Conservation (phyloP, 768 basidiomycete species). For the Tricholoma terreum region DNA sequence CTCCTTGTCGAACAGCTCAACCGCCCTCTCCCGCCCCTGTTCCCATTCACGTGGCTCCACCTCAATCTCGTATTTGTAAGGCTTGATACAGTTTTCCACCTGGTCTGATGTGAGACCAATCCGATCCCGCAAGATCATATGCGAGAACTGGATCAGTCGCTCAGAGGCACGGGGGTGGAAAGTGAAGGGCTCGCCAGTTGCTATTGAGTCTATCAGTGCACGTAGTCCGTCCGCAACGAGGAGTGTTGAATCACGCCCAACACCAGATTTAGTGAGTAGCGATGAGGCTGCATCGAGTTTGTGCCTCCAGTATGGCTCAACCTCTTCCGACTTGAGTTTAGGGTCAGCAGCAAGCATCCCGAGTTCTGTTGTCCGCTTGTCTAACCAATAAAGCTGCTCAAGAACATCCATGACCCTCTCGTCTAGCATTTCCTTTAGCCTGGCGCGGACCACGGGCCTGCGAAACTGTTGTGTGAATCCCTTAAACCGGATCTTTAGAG, state of each 20-base stretch:
- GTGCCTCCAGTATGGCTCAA: slow-evolving; percentile 93
- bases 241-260: slow-evolving; percentile 90
- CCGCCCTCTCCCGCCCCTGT: slow-evolving; percentile 67
- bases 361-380: slow-evolving; percentile 80
- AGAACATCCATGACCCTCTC: slow-evolving; percentile 97
- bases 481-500: slow-evolving; percentile 86
- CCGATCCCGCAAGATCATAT: slow-evolving; percentile 88
- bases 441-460: slow-evolving; percentile 83
- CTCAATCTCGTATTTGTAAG: slow-evolving; percentile 98
- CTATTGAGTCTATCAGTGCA: slow-evolving; percentile 86
- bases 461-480: slow-evolving; percentile 82
- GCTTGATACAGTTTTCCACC: slow-evolving; percentile 99
- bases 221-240: slow-evolving; percentile 94
- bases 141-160: slow-evolving; percentile 87
- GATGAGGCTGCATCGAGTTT: slow-evolving; percentile 94
- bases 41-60: slow-evolving; percentile 94
- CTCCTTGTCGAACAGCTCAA: slow-evolving; percentile 84
- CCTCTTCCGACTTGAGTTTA: slow-evolving; percentile 65
- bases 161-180: slow-evolving; percentile 88
- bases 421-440: slow-evolving; percentile 90
- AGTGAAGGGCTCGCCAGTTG: slow-evolving; percentile 85
- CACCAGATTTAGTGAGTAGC: slow-evolving; percentile 91
- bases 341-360: slow-evolving; percentile 65
- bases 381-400: slow-evolving; percentile 96
- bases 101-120: slow-evolving; percentile 96